Conservation (phyloP, 371 early-diverging fungal genomes). For the Mortierella sp. region DNA sequence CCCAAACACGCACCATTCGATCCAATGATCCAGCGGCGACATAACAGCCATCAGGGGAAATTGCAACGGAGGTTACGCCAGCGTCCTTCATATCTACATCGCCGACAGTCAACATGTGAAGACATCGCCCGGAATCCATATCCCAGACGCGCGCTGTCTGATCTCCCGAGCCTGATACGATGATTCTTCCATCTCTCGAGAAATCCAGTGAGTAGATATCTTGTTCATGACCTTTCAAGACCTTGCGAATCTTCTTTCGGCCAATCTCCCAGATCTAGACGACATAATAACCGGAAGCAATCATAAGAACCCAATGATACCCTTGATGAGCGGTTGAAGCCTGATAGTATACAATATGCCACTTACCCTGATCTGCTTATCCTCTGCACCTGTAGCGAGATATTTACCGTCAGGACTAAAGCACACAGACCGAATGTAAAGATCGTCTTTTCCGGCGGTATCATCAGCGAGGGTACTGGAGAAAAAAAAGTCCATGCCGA, state of each 20-base stretch:
- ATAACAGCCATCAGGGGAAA: constrained; percentile 84
- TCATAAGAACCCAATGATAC: no score
- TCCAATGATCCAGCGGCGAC: constrained; percentile 94
- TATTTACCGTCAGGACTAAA: constrained; percentile 94
- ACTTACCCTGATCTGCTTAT: constrained; percentile 88
- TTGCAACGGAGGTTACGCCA: constrained; percentile 95
- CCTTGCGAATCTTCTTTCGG: constrained; percentile 72
- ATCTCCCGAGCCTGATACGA: constrained; percentile 97
- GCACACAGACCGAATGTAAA: constrained; percentile 96
- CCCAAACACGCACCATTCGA: constrained; percentile 95
- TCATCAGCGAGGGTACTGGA: constrained; percentile 82
- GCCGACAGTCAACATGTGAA: constrained; percentile 81
- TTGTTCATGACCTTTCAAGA: constrained; percentile 91
- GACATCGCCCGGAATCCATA: constrained; percentile 76
- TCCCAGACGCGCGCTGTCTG: constrained; percentile 92
- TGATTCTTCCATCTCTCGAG: constrained; percentile 89
- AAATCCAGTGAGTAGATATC: constrained; percentile 98
- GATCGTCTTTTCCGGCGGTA: constrained; percentile 79
- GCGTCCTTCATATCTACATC: constrained; percentile 90
- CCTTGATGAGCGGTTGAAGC: no score
- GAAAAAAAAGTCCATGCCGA: neutral
- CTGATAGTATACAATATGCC: neutral
- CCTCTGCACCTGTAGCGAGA: constrained; percentile 98
- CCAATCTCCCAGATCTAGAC: constrained; percentile 84
- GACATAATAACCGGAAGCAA: neutral